Percentiles rank a stretch among this genome's conserved stretches.
Conservation (phyloP, 2,329 filamentous ascomycete species). For the Cyphellophora attinorum region DNA sequence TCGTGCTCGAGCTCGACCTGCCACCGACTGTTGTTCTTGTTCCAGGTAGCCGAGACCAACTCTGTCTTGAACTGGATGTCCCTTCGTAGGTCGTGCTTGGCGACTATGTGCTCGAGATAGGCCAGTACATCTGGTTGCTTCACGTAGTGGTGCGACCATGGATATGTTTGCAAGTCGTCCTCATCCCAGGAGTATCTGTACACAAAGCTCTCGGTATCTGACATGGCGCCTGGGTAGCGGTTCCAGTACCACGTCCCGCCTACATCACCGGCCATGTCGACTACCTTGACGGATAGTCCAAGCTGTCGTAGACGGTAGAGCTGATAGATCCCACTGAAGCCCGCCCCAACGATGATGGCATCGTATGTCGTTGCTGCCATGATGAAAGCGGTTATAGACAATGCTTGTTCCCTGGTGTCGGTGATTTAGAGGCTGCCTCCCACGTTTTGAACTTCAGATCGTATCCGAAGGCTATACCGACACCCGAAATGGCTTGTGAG, state of each 20-base stretch:
- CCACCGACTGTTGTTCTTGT: constrained; percentile 30
- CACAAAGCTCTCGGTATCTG: constrained; percentile 33
- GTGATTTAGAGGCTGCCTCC: too few species aligned
- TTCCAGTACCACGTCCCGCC: constrained; percentile 44
- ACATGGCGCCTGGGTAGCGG: constrained; percentile 42
- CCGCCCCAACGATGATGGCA: constrained; percentile 14
- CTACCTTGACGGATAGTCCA: constrained; percentile 20
- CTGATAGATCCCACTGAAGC: constrained; percentile 12
- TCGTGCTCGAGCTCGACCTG: constrained; percentile 26
- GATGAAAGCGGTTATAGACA: too few species aligned
- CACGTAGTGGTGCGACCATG: constrained; percentile 23
- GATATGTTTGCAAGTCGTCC: constrained; percentile 30
- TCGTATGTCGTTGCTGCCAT: constrained; percentile 20
- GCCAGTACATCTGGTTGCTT: constrained; percentile 28
- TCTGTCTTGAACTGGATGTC: constrained; percentile 35
- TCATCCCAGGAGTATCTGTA: constrained; percentile 37
- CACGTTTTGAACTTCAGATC: too few species aligned
- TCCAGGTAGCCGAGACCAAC: constrained; percentile 31
- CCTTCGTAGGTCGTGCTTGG: constrained; percentile 33
- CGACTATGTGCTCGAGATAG: constrained; percentile 39
- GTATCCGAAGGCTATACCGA: too few species aligned
- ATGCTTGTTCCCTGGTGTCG: too few species aligned
- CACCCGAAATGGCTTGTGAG: too few species aligned
- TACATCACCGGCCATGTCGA: constrained; percentile 25
- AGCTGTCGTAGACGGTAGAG: constrained; percentile 22